Evolutionary conservation across 371 early-diverging fungal genomes (phyloP).

Genomic region (Batkoa obscura): DNA sequence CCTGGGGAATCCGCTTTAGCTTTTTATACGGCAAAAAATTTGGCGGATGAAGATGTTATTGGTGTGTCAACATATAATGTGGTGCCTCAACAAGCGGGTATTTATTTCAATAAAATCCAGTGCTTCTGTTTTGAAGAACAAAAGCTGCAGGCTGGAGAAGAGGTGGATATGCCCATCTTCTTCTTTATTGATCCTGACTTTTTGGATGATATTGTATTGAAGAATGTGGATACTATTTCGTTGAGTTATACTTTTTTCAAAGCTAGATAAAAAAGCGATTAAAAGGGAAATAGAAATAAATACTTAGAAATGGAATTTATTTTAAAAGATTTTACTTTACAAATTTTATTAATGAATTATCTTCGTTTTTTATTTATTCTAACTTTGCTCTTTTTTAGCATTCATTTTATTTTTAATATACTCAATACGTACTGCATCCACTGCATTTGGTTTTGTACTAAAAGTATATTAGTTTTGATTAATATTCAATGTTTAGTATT

Average conservation of each 20-base stretch:
- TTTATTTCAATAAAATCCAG: conserved; percentile 95
- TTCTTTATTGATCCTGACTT: conserved; percentile 97
- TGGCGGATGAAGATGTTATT: conserved; percentile 71
- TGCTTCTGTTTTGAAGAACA: conserved; percentile 99
- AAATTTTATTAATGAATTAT: too few species aligned
- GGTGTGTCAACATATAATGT: conserved; percentile 97
- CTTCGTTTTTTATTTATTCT: too few species aligned
- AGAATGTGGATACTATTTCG: conserved; percentile 82
- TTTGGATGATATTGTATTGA: conserved; percentile 85
- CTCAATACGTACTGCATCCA: too few species aligned
- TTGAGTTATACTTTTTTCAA: conserved; percentile 87
- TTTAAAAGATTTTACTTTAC: not conserved
- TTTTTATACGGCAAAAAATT: conserved; percentile 89
- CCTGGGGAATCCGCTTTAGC: conserved; percentile 95
- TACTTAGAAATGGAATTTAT: not conserved
- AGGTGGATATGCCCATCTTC: conserved; percentile 98
- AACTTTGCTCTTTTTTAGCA: too few species aligned
- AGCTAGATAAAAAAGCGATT: conserved; percentile 17
- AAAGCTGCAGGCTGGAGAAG: conserved; percentile 71
- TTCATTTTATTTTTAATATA: too few species aligned
- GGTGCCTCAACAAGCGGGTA: conserved; percentile 77
- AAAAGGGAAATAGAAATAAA: not conserved
- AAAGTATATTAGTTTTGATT: too few species aligned
- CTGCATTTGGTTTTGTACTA: too few species aligned
- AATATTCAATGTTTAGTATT: too few species aligned